These are phyloP conservation scores for Colletotrichum graminicola DNA, from an alignment of 2,329 filamentous ascomycete genomes.

Conservation along the genomic window DNA sequence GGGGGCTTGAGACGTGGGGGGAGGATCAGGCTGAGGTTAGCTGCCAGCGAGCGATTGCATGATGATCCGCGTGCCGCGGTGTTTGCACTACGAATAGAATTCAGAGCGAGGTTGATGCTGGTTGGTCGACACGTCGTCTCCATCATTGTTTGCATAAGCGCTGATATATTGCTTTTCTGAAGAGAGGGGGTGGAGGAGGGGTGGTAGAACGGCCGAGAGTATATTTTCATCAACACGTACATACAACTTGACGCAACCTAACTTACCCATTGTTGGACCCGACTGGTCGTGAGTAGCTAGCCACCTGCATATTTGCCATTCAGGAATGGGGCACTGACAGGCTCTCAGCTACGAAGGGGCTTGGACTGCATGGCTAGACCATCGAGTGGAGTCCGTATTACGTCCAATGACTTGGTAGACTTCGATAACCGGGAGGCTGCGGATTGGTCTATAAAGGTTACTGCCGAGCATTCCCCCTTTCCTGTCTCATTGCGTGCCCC, in stretches of 20 bases:
- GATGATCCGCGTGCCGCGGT: neutral
- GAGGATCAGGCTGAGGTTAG: slow-evolving; percentile 14
- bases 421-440: neutral
- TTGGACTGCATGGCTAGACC: neutral
- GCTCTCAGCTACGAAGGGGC: neutral
- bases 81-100: too few relatives aligned
- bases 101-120: neutral
- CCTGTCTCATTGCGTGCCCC: neutral
- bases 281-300: neutral
- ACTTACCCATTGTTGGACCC: neutral
- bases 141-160: neutral
- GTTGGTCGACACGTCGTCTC: neutral
- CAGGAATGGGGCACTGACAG: neutral
- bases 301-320: neutral
- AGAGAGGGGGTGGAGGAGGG: neutral
- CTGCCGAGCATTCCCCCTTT: neutral
- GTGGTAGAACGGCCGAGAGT: too few relatives aligned
- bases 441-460: too few relatives aligned
- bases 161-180: neutral
- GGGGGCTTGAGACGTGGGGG: neutral
- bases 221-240: neutral
- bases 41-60: neutral
- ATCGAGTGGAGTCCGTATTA: slow-evolving; percentile 9
- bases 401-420: neutral
- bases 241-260: neutral